Percentiles rank a stretch among this genome's conserved stretches.
phyloP scores from a whole-genome alignment of 2,329 filamentous ascomycete species.

The Colletotrichum magnum region DNA sequence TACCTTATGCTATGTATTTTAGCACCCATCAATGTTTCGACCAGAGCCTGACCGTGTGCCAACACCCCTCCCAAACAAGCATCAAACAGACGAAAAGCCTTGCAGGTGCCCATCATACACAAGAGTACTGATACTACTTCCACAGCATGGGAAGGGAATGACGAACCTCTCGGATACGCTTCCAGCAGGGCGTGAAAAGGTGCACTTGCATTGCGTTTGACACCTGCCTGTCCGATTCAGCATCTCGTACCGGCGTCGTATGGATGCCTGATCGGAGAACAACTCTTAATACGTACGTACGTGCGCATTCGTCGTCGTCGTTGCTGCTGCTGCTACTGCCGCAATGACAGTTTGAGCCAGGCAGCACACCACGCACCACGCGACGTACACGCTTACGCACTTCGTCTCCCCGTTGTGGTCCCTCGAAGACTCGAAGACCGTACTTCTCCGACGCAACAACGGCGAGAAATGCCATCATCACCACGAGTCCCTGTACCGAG shows the following conservation, averaged over 20 bases:
- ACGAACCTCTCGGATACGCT: too few relatives aligned
- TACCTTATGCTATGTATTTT: background rate
- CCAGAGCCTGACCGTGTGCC: conserved; percentile 53
- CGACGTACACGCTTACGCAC: conserved; percentile 29
- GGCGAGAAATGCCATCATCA: conserved; percentile 17
- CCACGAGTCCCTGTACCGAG: conserved; percentile 1
- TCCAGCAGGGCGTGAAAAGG: background rate
- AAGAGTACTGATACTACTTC: conserved; percentile 7
- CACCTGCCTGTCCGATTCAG: conserved; percentile 5
- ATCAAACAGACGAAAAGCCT: conserved; percentile 56
- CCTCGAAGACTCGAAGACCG: background rate
- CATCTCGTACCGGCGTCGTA: background rate
- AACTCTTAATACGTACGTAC: too few relatives aligned
- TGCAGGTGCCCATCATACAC: conserved; percentile 23
- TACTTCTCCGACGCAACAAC: conserved; percentile 3
- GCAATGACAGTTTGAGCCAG: conserved; percentile 10
- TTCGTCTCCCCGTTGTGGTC: conserved; percentile 10
- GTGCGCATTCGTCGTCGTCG: background rate
- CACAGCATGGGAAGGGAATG: too few relatives aligned
- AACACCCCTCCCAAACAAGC: conserved; percentile 57
- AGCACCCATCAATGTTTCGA: conserved; percentile 53
- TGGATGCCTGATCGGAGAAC: conserved; percentile 6
- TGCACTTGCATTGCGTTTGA: background rate
- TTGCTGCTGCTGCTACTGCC: background rate
- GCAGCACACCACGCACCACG: conserved; percentile 15